Conservation (phyloP, 768 basidiomycete genomes). For the Boletus rex-veris region DNA sequence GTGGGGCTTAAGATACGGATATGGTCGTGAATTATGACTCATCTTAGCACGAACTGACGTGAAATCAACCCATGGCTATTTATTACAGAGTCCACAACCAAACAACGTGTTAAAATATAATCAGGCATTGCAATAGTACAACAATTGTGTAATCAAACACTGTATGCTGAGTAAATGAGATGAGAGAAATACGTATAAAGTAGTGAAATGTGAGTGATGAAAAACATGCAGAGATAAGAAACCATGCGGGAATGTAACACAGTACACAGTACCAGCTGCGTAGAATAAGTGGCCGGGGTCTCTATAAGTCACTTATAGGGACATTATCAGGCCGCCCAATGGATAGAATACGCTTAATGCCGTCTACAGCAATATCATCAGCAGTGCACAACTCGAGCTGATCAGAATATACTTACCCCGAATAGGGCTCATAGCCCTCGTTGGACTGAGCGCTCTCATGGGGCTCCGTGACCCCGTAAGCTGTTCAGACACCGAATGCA, state of each 20-base stretch:
- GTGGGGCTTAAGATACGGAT: background rate
- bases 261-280: background rate
- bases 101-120: background rate
- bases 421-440: constrained; percentile 29
- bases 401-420: constrained; percentile 13
- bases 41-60: background rate
- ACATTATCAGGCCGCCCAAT: constrained; percentile 11
- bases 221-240: no score
- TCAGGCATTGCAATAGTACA: background rate
- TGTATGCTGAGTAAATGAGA: background rate
- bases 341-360: constrained; percentile 29
- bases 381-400: background rate
- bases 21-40: constrained; percentile 17
- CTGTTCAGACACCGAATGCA: background rate
- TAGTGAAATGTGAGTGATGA: background rate
- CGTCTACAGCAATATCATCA: constrained; percentile 19
- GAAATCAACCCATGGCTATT: background rate
- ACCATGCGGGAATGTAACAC: background rate
- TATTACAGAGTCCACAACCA: background rate
- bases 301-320: constrained; percentile 8
- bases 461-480: constrained; percentile 11
- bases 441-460: constrained; percentile 30
- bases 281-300: background rate
- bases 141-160: background rate
- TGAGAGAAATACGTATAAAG: background rate